phyloP scores from a whole-genome alignment of 106 monocot species.

The Hemerocallis citrina region DNA sequence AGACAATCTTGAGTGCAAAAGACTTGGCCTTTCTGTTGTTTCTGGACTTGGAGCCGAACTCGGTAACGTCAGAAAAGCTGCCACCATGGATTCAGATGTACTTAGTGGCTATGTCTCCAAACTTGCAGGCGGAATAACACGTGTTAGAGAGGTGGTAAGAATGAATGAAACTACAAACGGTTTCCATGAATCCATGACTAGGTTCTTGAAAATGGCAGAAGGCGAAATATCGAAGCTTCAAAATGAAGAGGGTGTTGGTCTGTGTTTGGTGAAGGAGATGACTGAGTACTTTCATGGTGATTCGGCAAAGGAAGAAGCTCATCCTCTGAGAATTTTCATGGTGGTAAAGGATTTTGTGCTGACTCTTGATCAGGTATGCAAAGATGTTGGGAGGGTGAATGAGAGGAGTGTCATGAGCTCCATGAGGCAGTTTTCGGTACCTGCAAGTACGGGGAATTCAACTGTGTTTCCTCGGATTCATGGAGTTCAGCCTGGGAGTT shows the following conservation, averaged over 20 bases:
- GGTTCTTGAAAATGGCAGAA: constrained; percentile 42
- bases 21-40: constrained; percentile 38
- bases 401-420: constrained; percentile 17
- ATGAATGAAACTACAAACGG: constrained; percentile 13
- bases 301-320: constrained; percentile 57
- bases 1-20: constrained; percentile 30
- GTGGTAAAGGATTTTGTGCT: constrained; percentile 49
- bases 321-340: constrained; percentile 61
- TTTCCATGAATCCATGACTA: constrained; percentile 35
- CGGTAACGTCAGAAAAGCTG: constrained; percentile 50
- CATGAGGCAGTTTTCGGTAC: no score
- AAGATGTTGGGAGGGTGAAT: constrained; percentile 53
- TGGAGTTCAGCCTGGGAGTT: no score
- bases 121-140: constrained; percentile 37
- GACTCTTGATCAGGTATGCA: constrained; percentile 59
- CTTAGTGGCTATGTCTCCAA: constrained; percentile 38
- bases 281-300: constrained; percentile 71
- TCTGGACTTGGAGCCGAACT: constrained; percentile 36
- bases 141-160: constrained; percentile 30
- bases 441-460: no score
- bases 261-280: constrained; percentile 52
- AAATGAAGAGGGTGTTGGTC: constrained; percentile 33
- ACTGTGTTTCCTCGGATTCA: no score
- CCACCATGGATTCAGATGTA: constrained; percentile 50
- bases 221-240: constrained; percentile 42